Evolutionary conservation across 2,329 filamentous ascomycete genomes (phyloP), one percentile per base, ranked within the genome.

Genomic region (Claviceps sp.): DNA sequence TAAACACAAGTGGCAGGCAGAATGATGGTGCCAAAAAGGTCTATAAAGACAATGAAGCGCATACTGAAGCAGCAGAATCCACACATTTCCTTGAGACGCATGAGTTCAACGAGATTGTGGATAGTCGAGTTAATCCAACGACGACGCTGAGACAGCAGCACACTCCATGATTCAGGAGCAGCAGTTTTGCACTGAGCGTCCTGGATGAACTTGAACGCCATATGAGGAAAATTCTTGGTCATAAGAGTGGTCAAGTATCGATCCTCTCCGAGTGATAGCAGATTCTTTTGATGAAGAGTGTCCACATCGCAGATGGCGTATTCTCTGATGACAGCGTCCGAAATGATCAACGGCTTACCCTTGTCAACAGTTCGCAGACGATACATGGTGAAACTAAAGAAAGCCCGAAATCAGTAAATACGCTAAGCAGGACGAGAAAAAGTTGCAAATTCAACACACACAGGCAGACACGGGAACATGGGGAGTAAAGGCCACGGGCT

Each of bases 101-200:
- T 84, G 63, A 98, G 74, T 67, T 98, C 93, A 26, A 85, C 86
- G 64, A 98, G 70, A 66, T 98, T 98, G 76, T 98, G 93, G 55
- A 98, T 85, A 9, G 93, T 98, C 1, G 93, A 97, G 72, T 98
- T 98, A 69, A 98, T 98, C 93, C 93, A 98, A 66, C 93, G 86
- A 74, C 93, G 89, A 76, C 93, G 84, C 67, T 98, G 93, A n/a
- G 93, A 98, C 36, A 98, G 76, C 60, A 98, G 72, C 61, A 98
- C 89, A 63, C 84, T 87, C 88, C 90, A 98, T 24, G 85, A 87
- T 62, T 97, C 89, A 2, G 93, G 93, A 1, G 93, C 93, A 44
- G 91, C 91, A 1, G 93, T 98, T 62, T 87, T 84, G 59, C 90
- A 94, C 67, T 89, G 93, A 7, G 93, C 93, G 68, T 95, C 89